A percentile compares a stretch with the other conserved stretches of the same genome.
These are phyloP conservation scores for Starmerella sp. DNA, from an alignment of 805 yeast genomes.

Conservation along the genomic window DNA sequence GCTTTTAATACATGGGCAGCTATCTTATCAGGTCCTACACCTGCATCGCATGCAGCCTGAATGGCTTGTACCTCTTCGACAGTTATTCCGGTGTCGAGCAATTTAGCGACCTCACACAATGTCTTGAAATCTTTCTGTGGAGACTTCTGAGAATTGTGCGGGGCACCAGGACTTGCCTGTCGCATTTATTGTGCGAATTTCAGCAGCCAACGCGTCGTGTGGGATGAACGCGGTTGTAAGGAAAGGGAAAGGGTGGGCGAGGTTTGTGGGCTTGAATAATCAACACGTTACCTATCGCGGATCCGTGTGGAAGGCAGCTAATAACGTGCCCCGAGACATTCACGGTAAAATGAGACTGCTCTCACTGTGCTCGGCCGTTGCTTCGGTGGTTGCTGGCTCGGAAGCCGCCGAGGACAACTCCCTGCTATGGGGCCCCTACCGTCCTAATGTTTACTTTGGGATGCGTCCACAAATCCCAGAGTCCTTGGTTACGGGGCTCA, in stretches of 20 bases:
- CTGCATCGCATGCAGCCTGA: conserved; percentile 24
- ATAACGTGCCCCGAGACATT: not conserved
- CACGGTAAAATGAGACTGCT: not conserved
- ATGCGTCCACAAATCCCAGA: conserved; percentile 71
- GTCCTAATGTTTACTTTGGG: conserved; percentile 79
- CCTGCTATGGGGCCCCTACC: conserved; percentile 83
- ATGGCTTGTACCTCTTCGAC: conserved; percentile 22
- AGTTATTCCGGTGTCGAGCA: conserved; percentile 27
- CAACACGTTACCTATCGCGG: conserved; percentile 1
- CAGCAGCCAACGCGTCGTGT: not conserved
- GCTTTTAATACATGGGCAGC: conserved; percentile 16
- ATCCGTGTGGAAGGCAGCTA: not conserved
- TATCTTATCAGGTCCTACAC: conserved; percentile 28
- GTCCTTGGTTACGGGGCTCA: conserved; percentile 62
- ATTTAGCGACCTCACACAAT: conserved; percentile 24
- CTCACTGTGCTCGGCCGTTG: not conserved
- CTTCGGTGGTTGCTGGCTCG: not conserved
- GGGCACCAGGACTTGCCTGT: not conserved
- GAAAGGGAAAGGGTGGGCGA: not conserved
- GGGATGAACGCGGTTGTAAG: not conserved
- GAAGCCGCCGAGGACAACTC: conserved; percentile 31
- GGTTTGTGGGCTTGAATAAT: not conserved
- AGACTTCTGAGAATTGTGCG: not conserved
- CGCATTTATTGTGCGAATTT: not conserved
- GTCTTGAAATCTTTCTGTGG: not conserved